A percentile compares a stretch with the other conserved stretches of the same genome.
These are phyloP conservation scores for Pseudophaeomoniella oleicola DNA, from an alignment of 2,329 filamentous ascomycete genomes.

Conservation along the genomic window DNA sequence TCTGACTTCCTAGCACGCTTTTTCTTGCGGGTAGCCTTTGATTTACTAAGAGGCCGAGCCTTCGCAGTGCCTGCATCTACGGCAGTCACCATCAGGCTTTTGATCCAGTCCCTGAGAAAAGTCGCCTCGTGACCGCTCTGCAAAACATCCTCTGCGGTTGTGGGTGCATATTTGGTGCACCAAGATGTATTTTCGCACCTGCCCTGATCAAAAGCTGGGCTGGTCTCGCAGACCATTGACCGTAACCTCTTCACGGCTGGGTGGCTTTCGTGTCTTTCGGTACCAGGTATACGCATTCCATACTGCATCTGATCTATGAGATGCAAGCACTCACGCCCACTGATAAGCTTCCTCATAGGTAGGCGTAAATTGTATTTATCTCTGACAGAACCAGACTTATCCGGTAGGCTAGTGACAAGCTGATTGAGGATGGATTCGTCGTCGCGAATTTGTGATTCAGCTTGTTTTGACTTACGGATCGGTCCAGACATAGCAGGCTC, in stretches of 20 bases:
- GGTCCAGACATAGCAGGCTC: too few species aligned
- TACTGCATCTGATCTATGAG: not conserved
- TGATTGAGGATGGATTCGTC: too few species aligned
- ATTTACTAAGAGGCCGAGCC: slow-evolving; percentile 17
- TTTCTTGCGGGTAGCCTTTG: slow-evolving; percentile 14
- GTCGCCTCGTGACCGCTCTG: slow-evolving; percentile 57
- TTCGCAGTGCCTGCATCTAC: slow-evolving; percentile 45
- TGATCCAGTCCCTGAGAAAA: slow-evolving; percentile 69
- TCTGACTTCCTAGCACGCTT: slow-evolving; percentile 51
- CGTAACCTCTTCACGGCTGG: not conserved
- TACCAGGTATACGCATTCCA: not conserved
- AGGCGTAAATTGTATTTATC: too few species aligned
- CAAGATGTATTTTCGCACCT: slow-evolving; percentile 59
- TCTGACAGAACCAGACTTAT: too few species aligned
- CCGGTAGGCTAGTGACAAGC: too few species aligned
- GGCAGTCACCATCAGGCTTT: slow-evolving; percentile 57
- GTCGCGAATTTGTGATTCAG: too few species aligned
- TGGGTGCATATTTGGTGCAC: slow-evolving; percentile 74
- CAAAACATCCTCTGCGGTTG: slow-evolving; percentile 53
- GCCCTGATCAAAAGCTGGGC: slow-evolving; percentile 70
- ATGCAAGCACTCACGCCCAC: not conserved
- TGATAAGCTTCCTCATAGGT: not conserved
- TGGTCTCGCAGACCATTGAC: slow-evolving; percentile 17
- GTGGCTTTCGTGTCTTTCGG: not conserved
- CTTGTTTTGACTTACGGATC: too few species aligned